Conservation (phyloP, 2,329 filamentous ascomycete genomes). For the Xylaria sp. region DNA sequence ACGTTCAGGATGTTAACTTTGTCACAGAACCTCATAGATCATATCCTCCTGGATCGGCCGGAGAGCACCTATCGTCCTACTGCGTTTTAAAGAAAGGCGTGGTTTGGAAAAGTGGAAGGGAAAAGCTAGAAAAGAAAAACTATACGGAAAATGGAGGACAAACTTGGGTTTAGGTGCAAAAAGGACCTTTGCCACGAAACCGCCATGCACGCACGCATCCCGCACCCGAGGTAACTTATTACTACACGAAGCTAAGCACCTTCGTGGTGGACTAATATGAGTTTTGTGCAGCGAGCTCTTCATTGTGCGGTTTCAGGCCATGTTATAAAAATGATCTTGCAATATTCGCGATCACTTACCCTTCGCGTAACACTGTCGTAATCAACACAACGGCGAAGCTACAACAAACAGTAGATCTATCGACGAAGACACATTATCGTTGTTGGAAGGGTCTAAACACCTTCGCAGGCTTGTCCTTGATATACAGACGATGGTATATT, state of each 20-base stretch:
- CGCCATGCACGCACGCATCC: background rate
- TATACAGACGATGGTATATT: background rate
- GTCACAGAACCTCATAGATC: slow-evolving; percentile 45
- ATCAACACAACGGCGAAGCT: background rate
- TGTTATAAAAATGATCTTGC: background rate
- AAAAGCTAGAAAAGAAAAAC: background rate
- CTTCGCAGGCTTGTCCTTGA: background rate
- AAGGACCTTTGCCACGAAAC: background rate
- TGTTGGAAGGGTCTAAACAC: background rate
- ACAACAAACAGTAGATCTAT: background rate
- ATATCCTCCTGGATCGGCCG: slow-evolving; percentile 45
- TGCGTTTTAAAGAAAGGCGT: slow-evolving; percentile 2
- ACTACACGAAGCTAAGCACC: background rate
- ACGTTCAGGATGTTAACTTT: slow-evolving; percentile 31
- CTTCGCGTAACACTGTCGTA: background rate
- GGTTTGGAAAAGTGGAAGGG: background rate
- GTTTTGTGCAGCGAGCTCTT: background rate
- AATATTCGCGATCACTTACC: background rate
- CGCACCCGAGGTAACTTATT: background rate
- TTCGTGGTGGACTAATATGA: background rate
- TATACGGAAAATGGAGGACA: background rate
- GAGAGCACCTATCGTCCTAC: slow-evolving; percentile 41
- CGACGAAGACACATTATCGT: background rate
- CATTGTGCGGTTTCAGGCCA: background rate
- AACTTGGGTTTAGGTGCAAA: background rate